Percentiles rank a stretch among this genome's conserved stretches.
Conservation (phyloP, 2,329 filamentous ascomycete species). For the Corynespora cassiicola region DNA sequence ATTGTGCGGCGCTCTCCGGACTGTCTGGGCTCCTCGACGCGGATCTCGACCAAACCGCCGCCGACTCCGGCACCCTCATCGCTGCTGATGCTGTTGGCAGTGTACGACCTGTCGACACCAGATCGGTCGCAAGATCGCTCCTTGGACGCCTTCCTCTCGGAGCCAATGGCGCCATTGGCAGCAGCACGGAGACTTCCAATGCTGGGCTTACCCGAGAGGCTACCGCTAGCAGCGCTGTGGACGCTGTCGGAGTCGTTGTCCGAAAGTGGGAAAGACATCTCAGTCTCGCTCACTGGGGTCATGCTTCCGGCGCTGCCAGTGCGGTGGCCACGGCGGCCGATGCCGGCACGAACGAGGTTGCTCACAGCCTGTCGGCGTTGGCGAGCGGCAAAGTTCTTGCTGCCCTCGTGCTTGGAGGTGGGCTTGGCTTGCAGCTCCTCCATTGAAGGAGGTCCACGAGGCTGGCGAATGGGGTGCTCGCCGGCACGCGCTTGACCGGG, state of each 20-base stretch:
- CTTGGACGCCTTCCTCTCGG: conserved; percentile 72
- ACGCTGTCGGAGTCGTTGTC: conserved; percentile 65
- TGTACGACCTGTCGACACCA: conserved; percentile 53
- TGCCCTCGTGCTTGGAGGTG: conserved; percentile 91
- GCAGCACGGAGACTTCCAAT: conserved; percentile 78
- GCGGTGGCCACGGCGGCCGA: conserved; percentile 78
- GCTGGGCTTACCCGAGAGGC: conserved; percentile 77
- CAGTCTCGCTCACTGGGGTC: conserved; percentile 86
- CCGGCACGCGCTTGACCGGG: conserved; percentile 92
- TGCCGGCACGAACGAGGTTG: conserved; percentile 87
- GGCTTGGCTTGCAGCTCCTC: conserved; percentile 91
- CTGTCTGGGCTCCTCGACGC: conserved; percentile 61
- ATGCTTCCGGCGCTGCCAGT: conserved; percentile 75
- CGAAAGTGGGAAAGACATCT: conserved; percentile 70
- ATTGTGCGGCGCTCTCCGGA: conserved; percentile 75
- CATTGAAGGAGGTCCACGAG: conserved; percentile 86
- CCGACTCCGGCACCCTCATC: conserved; percentile 63
- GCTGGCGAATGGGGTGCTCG: conserved; percentile 92
- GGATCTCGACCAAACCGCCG: conserved; percentile 62
- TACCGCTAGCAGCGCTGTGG: conserved; percentile 74
- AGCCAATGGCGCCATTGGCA: conserved; percentile 85
- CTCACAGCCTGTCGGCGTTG: conserved; percentile 91
- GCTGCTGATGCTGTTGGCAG: conserved; percentile 70
- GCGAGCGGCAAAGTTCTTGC: conserved; percentile 94
- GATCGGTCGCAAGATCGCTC: conserved; percentile 44